Percentiles rank a stretch among this genome's conserved stretches.
Conservation (phyloP, 495 filamentous ascomycete species). For the Penicillium bovifimosum region DNA sequence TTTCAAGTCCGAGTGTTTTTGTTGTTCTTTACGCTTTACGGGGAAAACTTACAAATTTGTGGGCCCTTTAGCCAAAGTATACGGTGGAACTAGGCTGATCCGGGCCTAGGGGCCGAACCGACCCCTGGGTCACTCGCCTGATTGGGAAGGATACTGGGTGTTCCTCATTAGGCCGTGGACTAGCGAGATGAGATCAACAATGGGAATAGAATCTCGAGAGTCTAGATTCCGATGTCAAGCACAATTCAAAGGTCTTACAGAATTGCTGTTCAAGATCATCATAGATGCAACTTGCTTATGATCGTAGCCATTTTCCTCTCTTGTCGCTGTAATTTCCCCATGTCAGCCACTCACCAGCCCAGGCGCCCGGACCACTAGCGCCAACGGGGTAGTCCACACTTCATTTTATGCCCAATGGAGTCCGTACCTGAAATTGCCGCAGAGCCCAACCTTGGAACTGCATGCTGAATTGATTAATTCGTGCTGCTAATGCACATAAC, state of each 20-base stretch:
- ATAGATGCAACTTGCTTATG: not conserved
- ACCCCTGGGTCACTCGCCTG: conserved; percentile 4
- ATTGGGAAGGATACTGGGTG: conserved; percentile 5
- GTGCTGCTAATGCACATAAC: too few species aligned
- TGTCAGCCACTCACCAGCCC: not conserved
- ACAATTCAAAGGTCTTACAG: too few species aligned
- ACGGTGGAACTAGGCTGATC: not conserved
- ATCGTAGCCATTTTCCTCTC: not conserved
- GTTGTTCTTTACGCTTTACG: not conserved
- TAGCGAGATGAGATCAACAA: conserved; percentile 7
- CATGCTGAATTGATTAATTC: not conserved
- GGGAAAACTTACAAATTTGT: not conserved
- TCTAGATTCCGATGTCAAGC: not conserved
- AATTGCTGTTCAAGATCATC: not conserved
- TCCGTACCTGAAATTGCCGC: not conserved
- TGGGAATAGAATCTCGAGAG: not conserved
- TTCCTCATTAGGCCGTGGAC: conserved; percentile 1
- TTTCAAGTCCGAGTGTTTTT: not conserved
- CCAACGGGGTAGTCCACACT: not conserved
- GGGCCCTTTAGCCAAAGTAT: not conserved
- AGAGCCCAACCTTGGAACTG: not conserved
- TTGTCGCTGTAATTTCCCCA: conserved; percentile 3
- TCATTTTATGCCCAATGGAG: not conserved
- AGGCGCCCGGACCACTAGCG: not conserved
- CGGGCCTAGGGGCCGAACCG: conserved; percentile 3